Conservation (phyloP, 345 rosid species). For the Citrus hindsii region DNA sequence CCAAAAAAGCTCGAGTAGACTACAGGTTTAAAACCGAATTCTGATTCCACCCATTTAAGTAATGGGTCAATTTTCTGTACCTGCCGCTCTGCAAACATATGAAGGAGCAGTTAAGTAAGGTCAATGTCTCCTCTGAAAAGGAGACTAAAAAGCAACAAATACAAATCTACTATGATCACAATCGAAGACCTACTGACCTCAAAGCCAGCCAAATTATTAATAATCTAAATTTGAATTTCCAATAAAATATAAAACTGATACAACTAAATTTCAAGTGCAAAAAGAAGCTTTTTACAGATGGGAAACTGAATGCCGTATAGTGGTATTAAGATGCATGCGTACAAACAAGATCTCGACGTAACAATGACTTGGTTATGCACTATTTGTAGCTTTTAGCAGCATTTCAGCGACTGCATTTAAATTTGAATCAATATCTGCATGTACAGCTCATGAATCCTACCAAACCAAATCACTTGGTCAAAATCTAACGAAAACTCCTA, state of each 20-base stretch:
- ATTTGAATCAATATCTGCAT: neutral
- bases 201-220: neutral
- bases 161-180: neutral
- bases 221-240: neutral
- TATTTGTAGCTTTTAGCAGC: neutral
- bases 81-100: slow-evolving; percentile 50
- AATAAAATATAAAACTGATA: neutral
- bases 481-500: neutral
- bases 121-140: neutral
- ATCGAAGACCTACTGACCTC: neutral
- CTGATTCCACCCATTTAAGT: slow-evolving; percentile 78
- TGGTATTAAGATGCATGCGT: neutral
- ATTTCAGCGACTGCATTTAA: neutral
- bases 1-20: slow-evolving; percentile 79
- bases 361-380: neutral
- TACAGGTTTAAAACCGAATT: slow-evolving; percentile 74
- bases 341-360: neutral
- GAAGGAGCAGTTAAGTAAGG: neutral
- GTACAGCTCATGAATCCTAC: neutral
- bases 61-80: slow-evolving; percentile 88
- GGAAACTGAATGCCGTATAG: neutral
- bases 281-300: neutral
- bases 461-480: neutral
- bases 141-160: neutral
- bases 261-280: neutral